Conservation (phyloP, 2,329 filamentous ascomycete genomes). For the Calonectria fujianensis region DNA sequence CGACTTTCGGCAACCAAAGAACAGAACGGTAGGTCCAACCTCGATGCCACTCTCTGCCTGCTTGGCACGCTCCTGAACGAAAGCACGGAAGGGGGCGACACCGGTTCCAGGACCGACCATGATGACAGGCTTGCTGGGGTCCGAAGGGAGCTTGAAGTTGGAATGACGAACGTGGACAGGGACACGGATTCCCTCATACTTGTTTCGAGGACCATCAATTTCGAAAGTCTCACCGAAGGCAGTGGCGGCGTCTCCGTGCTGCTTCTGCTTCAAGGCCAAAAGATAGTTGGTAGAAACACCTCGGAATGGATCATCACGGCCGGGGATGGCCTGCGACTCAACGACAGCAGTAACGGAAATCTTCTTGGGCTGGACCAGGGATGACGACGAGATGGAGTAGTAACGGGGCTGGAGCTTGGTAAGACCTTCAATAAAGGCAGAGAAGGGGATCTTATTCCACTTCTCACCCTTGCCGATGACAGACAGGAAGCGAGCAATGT, state of each 20-base stretch:
- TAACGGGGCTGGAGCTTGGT: slow-evolving; percentile 98
- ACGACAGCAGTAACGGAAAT: slow-evolving; percentile 97
- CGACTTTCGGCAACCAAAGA: slow-evolving; percentile 93
- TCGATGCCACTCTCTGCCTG: slow-evolving; percentile 86
- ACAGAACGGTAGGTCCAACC: slow-evolving; percentile 91
- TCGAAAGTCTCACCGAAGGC: slow-evolving; percentile 89
- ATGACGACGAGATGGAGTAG: slow-evolving; percentile 99
- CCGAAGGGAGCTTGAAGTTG: slow-evolving; percentile 98
- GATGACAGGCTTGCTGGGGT: slow-evolving; percentile 94
- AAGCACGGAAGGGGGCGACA: slow-evolving; percentile 96
- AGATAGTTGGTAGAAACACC: slow-evolving; percentile 99
- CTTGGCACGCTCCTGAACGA: slow-evolving; percentile 93
- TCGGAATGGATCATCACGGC: slow-evolving; percentile 87
- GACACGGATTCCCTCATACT: slow-evolving; percentile 96
- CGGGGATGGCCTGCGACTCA: slow-evolving; percentile 86
- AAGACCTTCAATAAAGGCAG: slow-evolving; percentile 93
- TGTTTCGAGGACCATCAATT: slow-evolving; percentile 92
- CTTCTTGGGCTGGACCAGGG: slow-evolving; percentile 93
- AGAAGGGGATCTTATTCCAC: slow-evolving; percentile 93
- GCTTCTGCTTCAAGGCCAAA: slow-evolving; percentile 95
- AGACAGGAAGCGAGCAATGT: slow-evolving; percentile 90
- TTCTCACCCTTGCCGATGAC: slow-evolving; percentile 82
- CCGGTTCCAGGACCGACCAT: slow-evolving; percentile 98
- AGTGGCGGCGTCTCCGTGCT: slow-evolving; percentile 88
- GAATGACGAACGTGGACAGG: slow-evolving; percentile 98